phyloP scores from a whole-genome alignment of 805 yeast species.

The Candida coleopterorum region DNA sequence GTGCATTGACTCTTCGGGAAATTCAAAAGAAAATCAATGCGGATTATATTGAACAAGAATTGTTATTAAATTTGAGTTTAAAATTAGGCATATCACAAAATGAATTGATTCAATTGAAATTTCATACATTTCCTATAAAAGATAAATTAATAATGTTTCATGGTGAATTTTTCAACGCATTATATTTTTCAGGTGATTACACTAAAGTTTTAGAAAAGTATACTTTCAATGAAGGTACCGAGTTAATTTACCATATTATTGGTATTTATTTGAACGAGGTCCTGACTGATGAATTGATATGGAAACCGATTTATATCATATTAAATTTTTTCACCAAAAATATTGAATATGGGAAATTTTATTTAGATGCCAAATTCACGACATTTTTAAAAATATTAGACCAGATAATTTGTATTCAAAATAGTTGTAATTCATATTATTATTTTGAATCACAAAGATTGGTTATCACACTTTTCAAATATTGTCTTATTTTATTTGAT shows the following conservation, averaged over 20 bases:
- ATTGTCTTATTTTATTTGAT: constrained; percentile 21
- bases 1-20: constrained; percentile 21
- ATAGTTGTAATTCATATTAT: constrained; percentile 6
- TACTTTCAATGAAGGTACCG: constrained; percentile 15
- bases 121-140: constrained; percentile 16
- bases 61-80: constrained; percentile 17
- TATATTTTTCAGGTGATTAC: constrained; percentile 14
- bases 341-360: neutral
- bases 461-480: constrained; percentile 14
- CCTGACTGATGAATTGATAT: constrained; percentile 18
- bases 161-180: constrained; percentile 8
- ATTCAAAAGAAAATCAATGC: constrained; percentile 16
- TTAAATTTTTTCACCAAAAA: constrained; percentile 15
- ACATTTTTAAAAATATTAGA: constrained; percentile 1
- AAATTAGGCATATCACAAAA: constrained; percentile 25
- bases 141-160: constrained; percentile 16
- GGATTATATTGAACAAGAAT: constrained; percentile 11
- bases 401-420: neutral
- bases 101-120: constrained; percentile 18
- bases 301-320: constrained; percentile 25
- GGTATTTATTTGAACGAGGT: constrained; percentile 25
- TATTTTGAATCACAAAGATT: constrained; percentile 5
- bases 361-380: constrained; percentile 4
- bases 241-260: constrained; percentile 23
- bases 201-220: constrained; percentile 19